These are phyloP conservation scores for Paraconiothyrium brasiliense DNA, from an alignment of 2,329 filamentous ascomycete genomes.

Conservation along the genomic window DNA sequence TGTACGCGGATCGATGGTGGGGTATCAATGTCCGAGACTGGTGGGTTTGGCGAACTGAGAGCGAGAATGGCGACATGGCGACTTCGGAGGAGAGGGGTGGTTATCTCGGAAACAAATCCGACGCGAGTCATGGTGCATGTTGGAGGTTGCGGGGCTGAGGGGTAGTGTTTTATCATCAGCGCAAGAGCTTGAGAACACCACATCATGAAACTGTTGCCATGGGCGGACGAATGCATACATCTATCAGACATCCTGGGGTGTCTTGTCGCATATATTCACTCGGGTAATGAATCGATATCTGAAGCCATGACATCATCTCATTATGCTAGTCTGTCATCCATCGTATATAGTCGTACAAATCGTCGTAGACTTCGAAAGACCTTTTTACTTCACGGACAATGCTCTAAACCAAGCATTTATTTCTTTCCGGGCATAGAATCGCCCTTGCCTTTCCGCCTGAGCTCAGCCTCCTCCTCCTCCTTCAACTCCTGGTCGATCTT, in stretches of 20 bases:
- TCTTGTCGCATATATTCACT: neutral
- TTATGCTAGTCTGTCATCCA: conserved; percentile 16
- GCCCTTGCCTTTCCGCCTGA: conserved; percentile 65
- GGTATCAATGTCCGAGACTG: neutral
- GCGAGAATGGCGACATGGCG: conserved; percentile 7
- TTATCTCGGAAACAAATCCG: conserved; percentile 15
- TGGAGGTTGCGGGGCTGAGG: neutral
- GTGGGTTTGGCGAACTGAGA: conserved; percentile 3
- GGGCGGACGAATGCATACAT: too few species aligned
- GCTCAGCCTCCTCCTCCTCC: conserved; percentile 72
- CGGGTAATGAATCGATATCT: too few species aligned
- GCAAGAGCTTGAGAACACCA: neutral
- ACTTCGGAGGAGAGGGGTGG: conserved; percentile 7
- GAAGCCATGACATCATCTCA: conserved; percentile 15
- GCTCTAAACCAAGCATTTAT: conserved; percentile 23
- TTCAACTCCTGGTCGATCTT: conserved; percentile 75
- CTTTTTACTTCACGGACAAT: neutral
- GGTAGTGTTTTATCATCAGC: neutral
- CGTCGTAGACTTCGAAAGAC: neutral
- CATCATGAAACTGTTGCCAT: neutral
- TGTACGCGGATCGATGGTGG: neutral
- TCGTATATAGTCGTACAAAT: conserved; percentile 14
- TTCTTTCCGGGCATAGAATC: conserved; percentile 34
- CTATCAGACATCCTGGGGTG: neutral
- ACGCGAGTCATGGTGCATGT: conserved; percentile 18